Evolutionary conservation across 108 stramenopile species (phyloP), one percentile per base, ranked within the genome.

Genomic region (Craspedostauros australis): DNA sequence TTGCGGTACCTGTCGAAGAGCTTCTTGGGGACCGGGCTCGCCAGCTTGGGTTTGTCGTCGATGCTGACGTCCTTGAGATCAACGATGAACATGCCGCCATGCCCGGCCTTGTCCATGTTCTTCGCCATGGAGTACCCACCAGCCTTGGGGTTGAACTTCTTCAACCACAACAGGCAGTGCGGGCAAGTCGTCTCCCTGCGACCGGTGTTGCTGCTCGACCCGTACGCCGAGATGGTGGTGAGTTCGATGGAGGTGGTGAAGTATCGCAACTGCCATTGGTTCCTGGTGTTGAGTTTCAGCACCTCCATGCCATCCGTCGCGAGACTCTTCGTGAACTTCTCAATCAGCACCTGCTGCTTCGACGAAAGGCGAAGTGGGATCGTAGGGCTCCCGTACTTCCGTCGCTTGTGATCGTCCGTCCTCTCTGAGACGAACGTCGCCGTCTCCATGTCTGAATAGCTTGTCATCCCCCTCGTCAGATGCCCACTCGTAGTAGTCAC

Each of bases 271-370:
- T 88, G 87, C 87, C 87, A 88, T 50, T 85, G 77, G 19, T 75
- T 80, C 46, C 82, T 75, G n/a, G 76, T 64, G 46, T 82, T 82
- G 22, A 85, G 66, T 56, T 88, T 88, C 62, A 88, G 60, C 11
- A 88, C 87, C 36, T 84, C 78, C 11, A 84, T 64, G 4, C 82
- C 82, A 39, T 64, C 62, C 6, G 63, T 61, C 23, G 57, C 58
- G 28, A 84, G 41, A 25, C 57, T 66, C 20, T 52, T 70, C 16
- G 78, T 54, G 53, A 87, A 65, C 40, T 62, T 68, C 48, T 75
- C 74, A 54, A 80, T 57, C 23, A 72, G 37, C 29, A 63, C 56
- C 34, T 64, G 40, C 30, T 64, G 59, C 36, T 53, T 65, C 40
- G 54, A 60, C 4, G 64, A 72, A 28, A 72, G 39, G 18, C 48